A percentile compares a stretch with the other conserved stretches of the same genome.
phyloP scores from a whole-genome alignment of 805 yeast species.

The Zygoascus biomembranicola region DNA sequence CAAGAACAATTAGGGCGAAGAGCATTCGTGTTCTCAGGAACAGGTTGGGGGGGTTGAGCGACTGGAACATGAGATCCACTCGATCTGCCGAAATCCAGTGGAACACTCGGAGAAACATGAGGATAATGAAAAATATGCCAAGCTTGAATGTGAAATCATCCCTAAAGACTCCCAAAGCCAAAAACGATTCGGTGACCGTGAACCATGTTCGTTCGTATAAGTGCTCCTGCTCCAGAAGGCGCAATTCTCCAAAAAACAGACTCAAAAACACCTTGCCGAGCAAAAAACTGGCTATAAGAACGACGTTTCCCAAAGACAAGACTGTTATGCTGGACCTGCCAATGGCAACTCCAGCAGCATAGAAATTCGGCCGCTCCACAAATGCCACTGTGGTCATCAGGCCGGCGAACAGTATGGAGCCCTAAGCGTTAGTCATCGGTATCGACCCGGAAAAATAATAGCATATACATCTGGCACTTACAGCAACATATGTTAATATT shows the following conservation, averaged over 20 bases:
- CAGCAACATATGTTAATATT: constrained; percentile 20
- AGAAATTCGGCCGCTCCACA: constrained; percentile 38
- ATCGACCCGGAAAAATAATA: constrained; percentile 31
- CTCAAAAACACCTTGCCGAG: constrained; percentile 16
- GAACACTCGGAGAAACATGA: constrained; percentile 54
- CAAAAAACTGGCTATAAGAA: constrained; percentile 12
- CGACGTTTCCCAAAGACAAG: constrained; percentile 30
- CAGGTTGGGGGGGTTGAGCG: constrained; percentile 21
- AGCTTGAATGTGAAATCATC: constrained; percentile 40
- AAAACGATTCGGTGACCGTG: constrained; percentile 49
- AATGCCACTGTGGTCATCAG: constrained; percentile 33
- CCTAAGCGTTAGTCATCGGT: constrained; percentile 23
- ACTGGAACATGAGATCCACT: constrained; percentile 41
- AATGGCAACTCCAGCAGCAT: constrained; percentile 42
- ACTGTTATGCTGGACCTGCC: constrained; percentile 45
- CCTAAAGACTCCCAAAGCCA: constrained; percentile 48
- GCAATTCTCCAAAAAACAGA: constrained; percentile 56
- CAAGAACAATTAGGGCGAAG: constrained; percentile 37
- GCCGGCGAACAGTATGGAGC: constrained; percentile 23
- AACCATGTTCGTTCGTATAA: constrained; percentile 57
- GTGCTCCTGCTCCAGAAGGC: constrained; percentile 71
- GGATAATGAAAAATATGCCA: constrained; percentile 32
- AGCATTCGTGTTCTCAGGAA: constrained; percentile 35
- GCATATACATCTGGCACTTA: constrained; percentile 22
- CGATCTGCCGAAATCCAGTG: constrained; percentile 66